phyloP scores from a whole-genome alignment of 169 alveolate species.

The Cryptosporidium viatorum region DNA sequence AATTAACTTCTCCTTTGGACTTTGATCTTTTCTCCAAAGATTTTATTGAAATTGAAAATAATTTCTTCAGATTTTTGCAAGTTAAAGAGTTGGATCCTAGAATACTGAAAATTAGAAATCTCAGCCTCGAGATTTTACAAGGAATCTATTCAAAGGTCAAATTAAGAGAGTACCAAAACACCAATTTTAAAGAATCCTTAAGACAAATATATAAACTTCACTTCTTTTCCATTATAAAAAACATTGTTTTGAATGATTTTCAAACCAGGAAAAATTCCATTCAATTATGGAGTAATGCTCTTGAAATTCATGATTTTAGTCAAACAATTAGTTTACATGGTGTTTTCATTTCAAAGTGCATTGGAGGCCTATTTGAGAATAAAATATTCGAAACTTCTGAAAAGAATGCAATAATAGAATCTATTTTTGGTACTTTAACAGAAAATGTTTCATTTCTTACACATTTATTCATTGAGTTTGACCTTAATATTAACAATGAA shows the following conservation, averaged over 20 bases:
- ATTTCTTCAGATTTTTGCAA: conserved; percentile 33
- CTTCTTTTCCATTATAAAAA: conserved; percentile 28
- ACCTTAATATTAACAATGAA: conserved; percentile 11
- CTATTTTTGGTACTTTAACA: not conserved
- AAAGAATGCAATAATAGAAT: conserved; percentile 3
- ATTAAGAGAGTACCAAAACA: not conserved
- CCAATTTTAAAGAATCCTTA: not conserved
- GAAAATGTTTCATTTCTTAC: conserved; percentile 2
- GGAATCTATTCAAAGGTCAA: not conserved
- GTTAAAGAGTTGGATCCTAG: conserved; percentile 34
- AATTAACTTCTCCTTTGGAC: conserved; percentile 15
- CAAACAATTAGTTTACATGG: conserved; percentile 30
- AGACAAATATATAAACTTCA: not conserved
- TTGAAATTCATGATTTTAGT: conserved; percentile 1
- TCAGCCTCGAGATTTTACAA: conserved; percentile 6
- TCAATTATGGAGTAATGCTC: conserved; percentile 19
- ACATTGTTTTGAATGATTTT: conserved; percentile 25
- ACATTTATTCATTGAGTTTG: conserved; percentile 24
- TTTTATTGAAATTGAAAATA: conserved; percentile 43
- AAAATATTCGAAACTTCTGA: conserved; percentile 24
- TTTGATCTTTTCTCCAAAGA: conserved; percentile 19
- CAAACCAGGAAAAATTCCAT: conserved; percentile 1
- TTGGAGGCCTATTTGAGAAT: conserved; percentile 21
- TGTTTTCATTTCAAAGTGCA: conserved; percentile 43
- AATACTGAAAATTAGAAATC: conserved; percentile 9